Evolutionary conservation across 352 stramenopile species (phyloP), one percentile per base, ranked within the genome.

Genomic region (Phytophthora uliginosa): DNA sequence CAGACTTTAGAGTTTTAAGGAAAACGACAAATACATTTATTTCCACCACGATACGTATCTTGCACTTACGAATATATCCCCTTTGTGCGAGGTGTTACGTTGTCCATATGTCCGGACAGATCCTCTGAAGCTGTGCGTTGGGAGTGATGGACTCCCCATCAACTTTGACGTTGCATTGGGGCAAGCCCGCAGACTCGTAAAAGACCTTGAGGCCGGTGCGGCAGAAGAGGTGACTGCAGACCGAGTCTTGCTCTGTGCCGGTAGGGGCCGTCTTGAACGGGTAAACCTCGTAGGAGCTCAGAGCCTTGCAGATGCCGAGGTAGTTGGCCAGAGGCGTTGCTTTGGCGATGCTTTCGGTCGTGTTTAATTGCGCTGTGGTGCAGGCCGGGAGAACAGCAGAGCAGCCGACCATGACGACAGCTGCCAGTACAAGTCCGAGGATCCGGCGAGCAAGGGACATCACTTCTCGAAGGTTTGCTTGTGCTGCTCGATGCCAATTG

Each of bases 151-250:
- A 8, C 3, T 34, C n/a, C 20, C 63, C 63, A 17, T 53, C 57
- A 5, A 64, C 40, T 5, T 36, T 48, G 28, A 64, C 18, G 10
- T 65, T 47, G 26, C 63, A 71, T 24, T 57, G 20, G 12, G 63
- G 63, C n/a, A 71, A 2, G 12, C 18, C 13, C n/a, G 6, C 4
- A 6, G 45, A 10, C 20, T 18, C 12, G 45, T 52, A 58, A 50
- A 70, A 59, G 0, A 20, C 17, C 42, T 51, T 45, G 10, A 64
- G 17, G 20, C 7, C 63, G 9, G 4, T 31, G 50, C 24, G 26
- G 63, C 63, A 71, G 18, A 64, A 59, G 8, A 42, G 12, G 8
- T 28, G 20, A 34, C 17, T 10, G 34, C 63, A 71, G 6, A 71
- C 38, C 13, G 38, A 45, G 18, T 45, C 38, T 45, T 45, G 38